Evolutionary conservation across 495 filamentous ascomycete species (phyloP).

Genomic region (Neurospora sp.): DNA sequence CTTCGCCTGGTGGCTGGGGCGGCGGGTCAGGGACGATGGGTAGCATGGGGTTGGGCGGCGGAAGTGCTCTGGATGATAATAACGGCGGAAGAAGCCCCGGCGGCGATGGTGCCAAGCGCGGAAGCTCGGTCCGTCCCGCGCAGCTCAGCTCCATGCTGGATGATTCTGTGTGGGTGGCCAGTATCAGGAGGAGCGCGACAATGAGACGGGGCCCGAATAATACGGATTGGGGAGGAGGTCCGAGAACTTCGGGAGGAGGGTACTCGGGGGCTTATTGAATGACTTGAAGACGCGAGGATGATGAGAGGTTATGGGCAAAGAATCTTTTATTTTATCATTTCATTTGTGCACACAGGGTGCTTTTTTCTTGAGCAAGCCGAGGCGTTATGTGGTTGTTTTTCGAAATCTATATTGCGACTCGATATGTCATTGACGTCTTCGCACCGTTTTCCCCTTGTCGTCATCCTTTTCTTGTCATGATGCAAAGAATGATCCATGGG

Average conservation of each 20-base stretch:
- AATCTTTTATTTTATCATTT: not conserved
- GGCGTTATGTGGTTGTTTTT: not conserved
- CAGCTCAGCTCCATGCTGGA: constrained; percentile 75
- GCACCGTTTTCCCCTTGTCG: not conserved
- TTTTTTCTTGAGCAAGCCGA: not conserved
- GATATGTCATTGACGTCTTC: not conserved
- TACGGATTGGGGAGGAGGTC: not conserved
- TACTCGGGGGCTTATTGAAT: constrained; percentile 5
- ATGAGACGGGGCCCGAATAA: constrained; percentile 38
- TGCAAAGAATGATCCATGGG: not conserved
- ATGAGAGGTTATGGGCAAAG: not conserved
- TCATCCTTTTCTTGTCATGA: not conserved
- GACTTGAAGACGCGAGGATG: not conserved
- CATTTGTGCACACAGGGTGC: not conserved
- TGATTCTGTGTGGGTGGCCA: constrained; percentile 85
- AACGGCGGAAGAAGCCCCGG: constrained; percentile 26
- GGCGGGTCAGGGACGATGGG: not conserved
- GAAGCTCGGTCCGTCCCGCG: constrained; percentile 63
- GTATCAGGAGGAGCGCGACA: constrained; percentile 81
- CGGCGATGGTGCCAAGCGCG: constrained; percentile 35
- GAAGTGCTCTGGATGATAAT: constrained; percentile 4
- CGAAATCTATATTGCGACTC: not conserved
- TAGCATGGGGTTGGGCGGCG: not conserved
- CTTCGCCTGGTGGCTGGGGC: constrained; percentile 33
- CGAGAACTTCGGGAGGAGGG: constrained; percentile 8